These are phyloP conservation scores for Cyclocybe aegerita DNA, from an alignment of 768 basidiomycete species.

Conservation along the genomic window DNA sequence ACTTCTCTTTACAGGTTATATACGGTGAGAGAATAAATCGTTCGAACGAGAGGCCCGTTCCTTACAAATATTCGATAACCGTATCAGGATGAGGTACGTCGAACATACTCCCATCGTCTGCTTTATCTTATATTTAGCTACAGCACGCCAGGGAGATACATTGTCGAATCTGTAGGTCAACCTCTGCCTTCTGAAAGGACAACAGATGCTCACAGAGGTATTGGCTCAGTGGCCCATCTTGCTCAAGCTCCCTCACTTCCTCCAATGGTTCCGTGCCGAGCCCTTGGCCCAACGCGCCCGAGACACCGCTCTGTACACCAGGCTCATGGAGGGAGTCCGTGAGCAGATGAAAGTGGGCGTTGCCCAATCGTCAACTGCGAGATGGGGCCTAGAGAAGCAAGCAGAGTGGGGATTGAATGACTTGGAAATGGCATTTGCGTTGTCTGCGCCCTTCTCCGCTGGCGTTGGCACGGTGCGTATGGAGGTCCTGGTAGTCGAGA, in stretches of 20 bases:
- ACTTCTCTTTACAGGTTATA: too few species aligned
- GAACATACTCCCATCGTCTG: too few species aligned
- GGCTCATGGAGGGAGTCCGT: conserved; percentile 23
- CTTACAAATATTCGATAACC: too few species aligned
- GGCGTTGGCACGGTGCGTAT: conserved; percentile 27
- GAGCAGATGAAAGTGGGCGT: conserved; percentile 19
- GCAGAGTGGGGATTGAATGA: conserved; percentile 39
- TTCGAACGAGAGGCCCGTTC: too few species aligned
- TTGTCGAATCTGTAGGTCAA: conserved; percentile 18
- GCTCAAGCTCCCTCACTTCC: conserved; percentile 16
- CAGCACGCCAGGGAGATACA: conserved; percentile 18
- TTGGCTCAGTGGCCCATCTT: conserved; percentile 15
- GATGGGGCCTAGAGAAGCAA: conserved; percentile 39
- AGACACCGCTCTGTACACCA: conserved; percentile 23
- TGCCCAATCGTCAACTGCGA: conserved; percentile 32
- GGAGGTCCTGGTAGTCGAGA: background rate
- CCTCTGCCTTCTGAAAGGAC: too few species aligned
- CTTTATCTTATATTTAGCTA: background rate
- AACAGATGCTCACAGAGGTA: background rate
- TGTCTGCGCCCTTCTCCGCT: conserved; percentile 28
- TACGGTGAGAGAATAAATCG: too few species aligned
- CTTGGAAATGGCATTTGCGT: conserved; percentile 40
- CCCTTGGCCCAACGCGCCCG: conserved; percentile 21
- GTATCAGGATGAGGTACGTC: too few species aligned
- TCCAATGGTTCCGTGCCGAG: conserved; percentile 31